Conservation (phyloP, 2,329 filamentous ascomycete genomes). For the Aspergillus caelatus region DNA sequence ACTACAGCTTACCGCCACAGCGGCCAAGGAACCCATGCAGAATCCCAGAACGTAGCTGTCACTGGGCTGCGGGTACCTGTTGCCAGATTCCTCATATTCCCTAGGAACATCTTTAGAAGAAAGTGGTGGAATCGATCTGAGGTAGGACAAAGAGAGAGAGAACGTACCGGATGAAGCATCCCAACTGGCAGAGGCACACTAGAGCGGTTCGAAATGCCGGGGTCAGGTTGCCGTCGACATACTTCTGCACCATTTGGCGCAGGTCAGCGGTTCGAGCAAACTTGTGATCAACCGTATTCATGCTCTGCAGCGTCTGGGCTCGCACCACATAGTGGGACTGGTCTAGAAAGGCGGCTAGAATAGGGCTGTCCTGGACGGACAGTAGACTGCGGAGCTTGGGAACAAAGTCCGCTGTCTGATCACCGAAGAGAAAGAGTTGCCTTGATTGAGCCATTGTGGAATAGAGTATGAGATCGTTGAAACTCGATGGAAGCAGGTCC, state of each 20-base stretch:
- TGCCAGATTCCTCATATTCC: too few relatives aligned
- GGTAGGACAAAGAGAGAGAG: too few relatives aligned
- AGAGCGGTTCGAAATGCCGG: slow-evolving; percentile 13
- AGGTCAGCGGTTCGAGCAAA: slow-evolving; percentile 11
- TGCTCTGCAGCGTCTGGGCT: slow-evolving; percentile 10
- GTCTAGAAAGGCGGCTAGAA: slow-evolving; percentile 15
- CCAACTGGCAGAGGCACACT: slow-evolving; percentile 14
- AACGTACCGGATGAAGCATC: slow-evolving; percentile 12
- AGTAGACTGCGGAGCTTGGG: slow-evolving; percentile 5
- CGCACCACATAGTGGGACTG: slow-evolving; percentile 13
- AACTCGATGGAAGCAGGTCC: too few relatives aligned
- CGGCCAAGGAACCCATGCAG: slow-evolving; percentile 15
- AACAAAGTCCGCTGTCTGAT: slow-evolving; percentile 20
- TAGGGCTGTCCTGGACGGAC: background rate
- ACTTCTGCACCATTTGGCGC: slow-evolving; percentile 11
- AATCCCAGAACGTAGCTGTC: too few relatives aligned
- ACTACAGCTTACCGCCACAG: slow-evolving; percentile 34
- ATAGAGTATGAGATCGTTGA: too few relatives aligned
- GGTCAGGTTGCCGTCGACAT: slow-evolving; percentile 2
- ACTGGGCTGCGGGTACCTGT: too few relatives aligned
- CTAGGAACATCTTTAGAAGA: too few relatives aligned
- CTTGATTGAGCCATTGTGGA: background rate
- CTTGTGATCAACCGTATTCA: slow-evolving; percentile 1
- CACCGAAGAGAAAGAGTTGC: slow-evolving; percentile 22
- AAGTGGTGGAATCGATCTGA: too few relatives aligned